These are phyloP conservation scores for Naganishia cerealis DNA, from an alignment of 1,284 basidiomycete species.

Conservation along the genomic window DNA sequence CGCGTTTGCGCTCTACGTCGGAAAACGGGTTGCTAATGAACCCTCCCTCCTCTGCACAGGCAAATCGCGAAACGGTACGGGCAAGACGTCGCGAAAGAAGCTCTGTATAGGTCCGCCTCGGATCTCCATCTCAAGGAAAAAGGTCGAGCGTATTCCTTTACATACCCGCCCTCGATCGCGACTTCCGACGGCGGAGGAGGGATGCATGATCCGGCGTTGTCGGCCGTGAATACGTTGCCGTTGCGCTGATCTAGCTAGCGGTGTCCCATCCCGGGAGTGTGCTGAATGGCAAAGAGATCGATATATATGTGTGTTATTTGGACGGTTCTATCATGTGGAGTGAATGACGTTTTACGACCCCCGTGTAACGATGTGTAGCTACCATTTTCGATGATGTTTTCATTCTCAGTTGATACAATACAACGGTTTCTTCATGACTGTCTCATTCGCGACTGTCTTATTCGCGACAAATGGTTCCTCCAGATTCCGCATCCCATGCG, in stretches of 20 bases:
- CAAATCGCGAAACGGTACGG: conserved; percentile 54
- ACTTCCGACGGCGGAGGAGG: conserved; percentile 6
- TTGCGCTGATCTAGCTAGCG: neutral
- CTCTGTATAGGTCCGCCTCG: conserved; percentile 46
- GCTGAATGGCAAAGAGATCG: neutral
- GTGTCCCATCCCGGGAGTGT: neutral
- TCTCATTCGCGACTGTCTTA: neutral
- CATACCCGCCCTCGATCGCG: conserved; percentile 20
- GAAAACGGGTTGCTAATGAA: neutral
- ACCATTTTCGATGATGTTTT: too few species aligned
- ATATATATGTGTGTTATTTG: too few species aligned
- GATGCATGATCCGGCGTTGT: conserved; percentile 8
- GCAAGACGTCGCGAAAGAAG: conserved; percentile 48
- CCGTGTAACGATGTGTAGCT: too few species aligned
- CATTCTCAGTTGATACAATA: too few species aligned
- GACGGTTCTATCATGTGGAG: too few species aligned
- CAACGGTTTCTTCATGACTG: neutral
- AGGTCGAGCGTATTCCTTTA: conserved; percentile 20
- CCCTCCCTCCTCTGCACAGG: conserved; percentile 31
- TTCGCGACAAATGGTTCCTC: neutral
- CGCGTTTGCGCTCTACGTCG: neutral
- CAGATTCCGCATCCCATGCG: neutral
- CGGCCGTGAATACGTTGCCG: conserved; percentile 23
- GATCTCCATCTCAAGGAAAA: conserved; percentile 35
- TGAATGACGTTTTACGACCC: too few species aligned